Evolutionary conservation across 73 alveolate genomes (phyloP).

Genomic region (Urostyla sp.): DNA sequence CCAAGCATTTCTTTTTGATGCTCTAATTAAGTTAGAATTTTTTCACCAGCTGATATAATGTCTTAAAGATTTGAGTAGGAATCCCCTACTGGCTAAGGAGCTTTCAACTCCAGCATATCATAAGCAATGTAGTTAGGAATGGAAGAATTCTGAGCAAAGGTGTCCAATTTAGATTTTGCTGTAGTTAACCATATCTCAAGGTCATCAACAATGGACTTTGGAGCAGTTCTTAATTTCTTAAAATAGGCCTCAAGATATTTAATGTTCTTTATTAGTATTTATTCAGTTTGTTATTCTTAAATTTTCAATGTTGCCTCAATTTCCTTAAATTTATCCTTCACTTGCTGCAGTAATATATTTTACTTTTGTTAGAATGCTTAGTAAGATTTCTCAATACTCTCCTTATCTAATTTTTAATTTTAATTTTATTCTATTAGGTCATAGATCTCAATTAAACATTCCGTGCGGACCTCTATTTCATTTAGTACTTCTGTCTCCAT

Average conservation of each 20-base stretch:
- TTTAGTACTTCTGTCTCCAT: constrained; percentile 88
- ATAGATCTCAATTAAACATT: constrained; percentile 80
- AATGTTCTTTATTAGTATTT: constrained; percentile 15
- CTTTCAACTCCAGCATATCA: constrained; percentile 50
- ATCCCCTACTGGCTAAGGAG: too few relatives aligned
- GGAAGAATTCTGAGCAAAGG: constrained; percentile 2
- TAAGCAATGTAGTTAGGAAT: constrained; percentile 50
- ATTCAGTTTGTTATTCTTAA: constrained; percentile 26
- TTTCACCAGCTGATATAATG: constrained; percentile 27
- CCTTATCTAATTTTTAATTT: constrained; percentile 9
- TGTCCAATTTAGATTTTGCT: constrained; percentile 43
- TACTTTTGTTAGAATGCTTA: constrained; percentile 1
- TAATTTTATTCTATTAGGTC: constrained; percentile 67
- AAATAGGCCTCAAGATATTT: constrained; percentile 9
- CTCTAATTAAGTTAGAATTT: background rate
- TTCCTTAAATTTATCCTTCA: constrained; percentile 17
- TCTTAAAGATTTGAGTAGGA: too few relatives aligned
- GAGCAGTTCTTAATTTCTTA: constrained; percentile 13
- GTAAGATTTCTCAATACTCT: background rate
- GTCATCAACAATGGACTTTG: constrained; percentile 30
- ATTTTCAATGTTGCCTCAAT: constrained; percentile 16
- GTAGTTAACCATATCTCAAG: constrained; percentile 28
- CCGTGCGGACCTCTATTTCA: constrained; percentile 88
- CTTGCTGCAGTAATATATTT: constrained; percentile 8
- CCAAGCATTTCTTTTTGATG: constrained; percentile 39